Evolutionary conservation across 2,329 filamentous ascomycete species (phyloP).

Genomic region (Nannizzia gypsea): DNA sequence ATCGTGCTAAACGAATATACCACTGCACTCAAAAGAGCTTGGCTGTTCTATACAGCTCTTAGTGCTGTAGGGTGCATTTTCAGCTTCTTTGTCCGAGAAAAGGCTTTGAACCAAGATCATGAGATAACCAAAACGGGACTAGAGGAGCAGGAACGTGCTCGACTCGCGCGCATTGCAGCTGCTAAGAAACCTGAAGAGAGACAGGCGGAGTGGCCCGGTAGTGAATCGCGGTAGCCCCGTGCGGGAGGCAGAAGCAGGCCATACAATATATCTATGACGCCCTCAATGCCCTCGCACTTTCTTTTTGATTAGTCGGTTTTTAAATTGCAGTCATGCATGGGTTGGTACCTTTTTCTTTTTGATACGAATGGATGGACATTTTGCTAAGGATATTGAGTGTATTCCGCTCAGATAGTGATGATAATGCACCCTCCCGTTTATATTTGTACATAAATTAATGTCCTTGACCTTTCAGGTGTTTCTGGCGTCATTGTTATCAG

Average conservation of each 20-base stretch:
- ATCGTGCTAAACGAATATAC: slow-evolving; percentile 35
- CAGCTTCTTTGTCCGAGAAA: slow-evolving; percentile 30
- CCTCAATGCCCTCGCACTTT: too few species aligned
- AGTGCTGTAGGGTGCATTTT: slow-evolving; percentile 28
- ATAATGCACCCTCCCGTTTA: too few species aligned
- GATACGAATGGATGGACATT: too few species aligned
- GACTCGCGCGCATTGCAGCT: slow-evolving; percentile 23
- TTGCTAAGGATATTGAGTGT: too few species aligned
- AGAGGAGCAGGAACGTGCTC: slow-evolving; percentile 33
- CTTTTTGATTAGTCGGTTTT: too few species aligned
- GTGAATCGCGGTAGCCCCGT: not conserved
- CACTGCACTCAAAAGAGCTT: slow-evolving; percentile 36
- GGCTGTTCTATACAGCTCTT: slow-evolving; percentile 39
- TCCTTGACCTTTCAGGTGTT: too few species aligned
- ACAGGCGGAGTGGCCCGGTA: not conserved
- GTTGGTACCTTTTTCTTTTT: too few species aligned
- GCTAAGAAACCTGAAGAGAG: slow-evolving; percentile 7
- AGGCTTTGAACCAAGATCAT: slow-evolving; percentile 31
- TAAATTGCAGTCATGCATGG: too few species aligned
- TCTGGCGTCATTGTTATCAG: too few species aligned
- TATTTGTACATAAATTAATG: too few species aligned
- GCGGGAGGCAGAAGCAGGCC: not conserved
- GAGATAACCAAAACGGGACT: slow-evolving; percentile 36
- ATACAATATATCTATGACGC: not conserved
- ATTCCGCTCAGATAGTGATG: too few species aligned